Evolutionary conservation across 495 filamentous ascomycete genomes (phyloP), one percentile per base, ranked within the genome.

Genomic region (Xylaria sp.): DNA sequence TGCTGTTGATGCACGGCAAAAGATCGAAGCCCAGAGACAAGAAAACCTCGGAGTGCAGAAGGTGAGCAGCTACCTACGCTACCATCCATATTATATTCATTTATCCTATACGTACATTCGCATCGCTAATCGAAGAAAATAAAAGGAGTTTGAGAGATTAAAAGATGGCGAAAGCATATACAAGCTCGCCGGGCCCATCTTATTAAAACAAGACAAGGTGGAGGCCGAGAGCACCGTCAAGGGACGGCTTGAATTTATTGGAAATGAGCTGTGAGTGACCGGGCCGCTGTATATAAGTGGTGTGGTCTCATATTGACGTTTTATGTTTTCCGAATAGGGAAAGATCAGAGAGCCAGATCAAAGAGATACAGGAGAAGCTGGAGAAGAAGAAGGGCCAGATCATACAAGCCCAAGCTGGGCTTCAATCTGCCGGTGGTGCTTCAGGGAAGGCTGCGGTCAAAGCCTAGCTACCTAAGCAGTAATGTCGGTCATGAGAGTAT

Each of bases 161-260:
- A 88, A 90, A 70, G 90, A 93, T 59, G 90, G 91, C 72, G 90
- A 95, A 71, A 93, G 90, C 63, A 97, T 99, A 81, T 99, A 94
- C 87, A 98, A 98, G 80, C 88, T 97, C 44, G 89, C 97, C 63
- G 96, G 96, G 1, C 96, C 96, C 0, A 92, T 98, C 12, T 84
- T 99, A 58, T 81, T 98, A 75, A 98, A 98, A 84, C 97, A 98
- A 80, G 96, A 98, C 15, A 93, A 91, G 76, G 80, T 84, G 3
- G 96, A 99, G 74, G 96, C 97, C 0, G 86, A 91, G 61, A 91
- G 93, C 88, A 93, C 94, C 7, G 97, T 99, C 40, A 92, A 95
- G 71, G 92, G 93, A 55, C 89, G 96, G 12, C 80, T 99, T 67
- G 93, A 97, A 69, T 98, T 95, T 73, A 99, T 99, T 71, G 87